phyloP scores from a whole-genome alignment of 1,139 yeast species.

The Suhomyces yuchorum region DNA sequence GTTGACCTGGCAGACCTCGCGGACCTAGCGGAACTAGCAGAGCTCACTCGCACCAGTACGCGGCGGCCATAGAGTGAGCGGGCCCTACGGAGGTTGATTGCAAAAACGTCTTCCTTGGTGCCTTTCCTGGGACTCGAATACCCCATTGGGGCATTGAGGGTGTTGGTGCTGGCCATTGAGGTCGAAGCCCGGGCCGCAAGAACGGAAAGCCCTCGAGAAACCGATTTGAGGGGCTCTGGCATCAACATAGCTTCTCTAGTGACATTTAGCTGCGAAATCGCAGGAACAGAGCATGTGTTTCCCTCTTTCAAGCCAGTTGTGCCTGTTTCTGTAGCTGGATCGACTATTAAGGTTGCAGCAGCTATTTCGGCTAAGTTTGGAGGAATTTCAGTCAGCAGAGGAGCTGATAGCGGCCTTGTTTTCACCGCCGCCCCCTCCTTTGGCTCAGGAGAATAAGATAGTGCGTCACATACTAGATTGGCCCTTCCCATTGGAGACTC shows the following conservation, averaged over 20 bases:
- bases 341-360: too few relatives aligned
- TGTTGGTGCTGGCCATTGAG: conserved; percentile 31
- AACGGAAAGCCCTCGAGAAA: conserved; percentile 50
- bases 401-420: too few relatives aligned
- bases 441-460: too few relatives aligned
- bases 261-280: not conserved
- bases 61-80: conserved; percentile 3
- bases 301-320: too few relatives aligned
- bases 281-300: too few relatives aligned
- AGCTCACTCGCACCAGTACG: not conserved
- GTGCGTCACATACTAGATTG: too few relatives aligned
- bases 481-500: too few relatives aligned
- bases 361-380: too few relatives aligned
- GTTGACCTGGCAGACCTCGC: not conserved
- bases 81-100: conserved; percentile 17
- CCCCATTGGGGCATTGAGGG: conserved; percentile 27
- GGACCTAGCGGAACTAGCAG: not conserved
- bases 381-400: too few relatives aligned
- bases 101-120: conserved; percentile 16
- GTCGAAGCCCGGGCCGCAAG: conserved; percentile 55
- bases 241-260: not conserved
- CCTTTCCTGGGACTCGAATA: conserved; percentile 23
- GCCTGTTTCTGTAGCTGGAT: too few relatives aligned
- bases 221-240: conserved; percentile 37
- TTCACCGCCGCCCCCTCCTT: too few relatives aligned